Conservation (phyloP, 140 eudicot genomes). For the Oenanthe javanica region DNA sequence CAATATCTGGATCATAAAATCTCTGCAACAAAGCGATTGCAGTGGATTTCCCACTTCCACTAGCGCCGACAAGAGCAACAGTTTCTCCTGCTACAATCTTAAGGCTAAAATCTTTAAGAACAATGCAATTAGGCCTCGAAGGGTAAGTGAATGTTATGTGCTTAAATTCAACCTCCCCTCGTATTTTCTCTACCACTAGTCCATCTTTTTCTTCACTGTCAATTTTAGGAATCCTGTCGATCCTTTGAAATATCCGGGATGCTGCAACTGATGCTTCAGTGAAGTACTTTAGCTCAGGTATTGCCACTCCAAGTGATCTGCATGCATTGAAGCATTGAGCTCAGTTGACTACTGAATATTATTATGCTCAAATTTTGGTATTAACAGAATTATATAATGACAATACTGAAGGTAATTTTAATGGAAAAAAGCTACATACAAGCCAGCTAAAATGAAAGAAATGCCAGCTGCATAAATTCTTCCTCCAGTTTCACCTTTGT, state of each 20-base stretch:
- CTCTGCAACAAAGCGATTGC: slow-evolving; percentile 79
- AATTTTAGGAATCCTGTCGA: slow-evolving; percentile 63
- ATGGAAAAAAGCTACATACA: slow-evolving; percentile 37
- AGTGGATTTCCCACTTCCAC: slow-evolving; percentile 96
- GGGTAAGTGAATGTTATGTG: slow-evolving; percentile 70
- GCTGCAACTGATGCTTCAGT: slow-evolving; percentile 93
- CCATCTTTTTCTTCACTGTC: slow-evolving; percentile 56
- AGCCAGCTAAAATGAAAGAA: slow-evolving; percentile 78
- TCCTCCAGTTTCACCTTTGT: slow-evolving; percentile 87
- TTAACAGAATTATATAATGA: neutral
- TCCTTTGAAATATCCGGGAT: slow-evolving; percentile 64
- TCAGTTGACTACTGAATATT: neutral
- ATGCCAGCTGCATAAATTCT: slow-evolving; percentile 64
- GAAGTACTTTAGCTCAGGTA: slow-evolving; percentile 84
- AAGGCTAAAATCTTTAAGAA: slow-evolving; percentile 67
- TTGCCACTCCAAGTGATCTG: slow-evolving; percentile 91
- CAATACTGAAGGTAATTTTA: neutral
- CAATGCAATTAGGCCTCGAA: slow-evolving; percentile 62
- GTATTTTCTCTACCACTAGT: slow-evolving; percentile 37
- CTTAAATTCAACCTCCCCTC: slow-evolving; percentile 69
- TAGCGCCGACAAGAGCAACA: slow-evolving; percentile 91
- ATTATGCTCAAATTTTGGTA: neutral
- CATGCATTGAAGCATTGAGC: slow-evolving; percentile 23
- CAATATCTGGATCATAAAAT: slow-evolving; percentile 58
- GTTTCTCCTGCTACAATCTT: slow-evolving; percentile 76